Evolutionary conservation across 768 basidiomycete species (phyloP).

Genomic region (Tylopilus subfusipes): DNA sequence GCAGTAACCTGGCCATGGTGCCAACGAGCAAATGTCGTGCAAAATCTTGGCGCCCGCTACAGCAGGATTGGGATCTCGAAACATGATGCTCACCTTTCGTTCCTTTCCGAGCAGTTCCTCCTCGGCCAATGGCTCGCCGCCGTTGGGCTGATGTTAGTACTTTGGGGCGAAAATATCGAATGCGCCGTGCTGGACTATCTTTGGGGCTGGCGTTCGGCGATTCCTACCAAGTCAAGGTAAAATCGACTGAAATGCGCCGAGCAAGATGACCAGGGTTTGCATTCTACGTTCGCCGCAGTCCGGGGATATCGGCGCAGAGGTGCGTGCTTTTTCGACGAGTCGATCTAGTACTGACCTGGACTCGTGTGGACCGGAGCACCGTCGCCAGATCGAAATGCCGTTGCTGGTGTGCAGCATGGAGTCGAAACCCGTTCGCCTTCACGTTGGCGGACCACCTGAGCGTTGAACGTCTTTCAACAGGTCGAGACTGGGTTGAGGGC

Average conservation of each 20-base stretch:
- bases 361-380: not conserved
- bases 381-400: not conserved
- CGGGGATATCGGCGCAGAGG: not conserved
- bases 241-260: not conserved
- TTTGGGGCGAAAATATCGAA: not conserved
- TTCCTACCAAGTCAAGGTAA: not conserved
- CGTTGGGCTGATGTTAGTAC: not conserved
- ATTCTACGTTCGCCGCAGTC: not conserved
- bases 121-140: not conserved
- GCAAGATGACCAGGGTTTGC: not conserved
- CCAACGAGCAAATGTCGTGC: not conserved
- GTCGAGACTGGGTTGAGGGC: constrained; percentile 1
- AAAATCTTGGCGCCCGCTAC: not conserved
- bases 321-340: not conserved
- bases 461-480: not conserved
- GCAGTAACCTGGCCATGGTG: not conserved
- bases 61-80: not conserved
- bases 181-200: not conserved
- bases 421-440: not conserved
- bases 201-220: not conserved
- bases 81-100: not conserved
- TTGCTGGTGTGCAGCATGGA: not conserved
- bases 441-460: not conserved
- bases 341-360: not conserved
- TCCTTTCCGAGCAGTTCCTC: not conserved